phyloP scores from a whole-genome alignment of 2,329 filamentous ascomycete species.

The Rutstroemia sp. region DNA sequence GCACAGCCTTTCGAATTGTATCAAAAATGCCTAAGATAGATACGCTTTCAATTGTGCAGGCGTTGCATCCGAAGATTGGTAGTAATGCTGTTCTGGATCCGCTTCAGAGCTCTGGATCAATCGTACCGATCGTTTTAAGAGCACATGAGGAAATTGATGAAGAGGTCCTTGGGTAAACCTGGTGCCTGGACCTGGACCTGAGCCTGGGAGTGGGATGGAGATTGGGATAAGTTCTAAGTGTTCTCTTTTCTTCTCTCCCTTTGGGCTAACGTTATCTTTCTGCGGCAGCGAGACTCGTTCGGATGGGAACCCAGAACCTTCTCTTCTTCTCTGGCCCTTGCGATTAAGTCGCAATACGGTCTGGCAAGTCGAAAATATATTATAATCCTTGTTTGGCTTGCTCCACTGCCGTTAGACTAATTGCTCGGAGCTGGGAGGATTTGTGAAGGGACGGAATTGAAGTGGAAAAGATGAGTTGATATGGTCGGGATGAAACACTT shows the following conservation, averaged over 20 bases:
- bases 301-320: not conserved
- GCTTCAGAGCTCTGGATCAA: not conserved
- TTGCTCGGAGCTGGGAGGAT: not conserved
- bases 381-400: not conserved
- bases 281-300: not conserved
- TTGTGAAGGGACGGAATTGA: not conserved
- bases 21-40: constrained; percentile 20
- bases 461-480: no score
- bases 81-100: constrained; percentile 1
- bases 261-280: not conserved
- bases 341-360: not conserved
- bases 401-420: not conserved
- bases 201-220: no score
- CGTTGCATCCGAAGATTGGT: constrained; percentile 13
- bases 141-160: not conserved
- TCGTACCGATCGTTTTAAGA: not conserved
- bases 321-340: not conserved
- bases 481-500: not conserved
- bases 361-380: not conserved
- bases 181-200: no score
- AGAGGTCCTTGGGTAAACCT: not conserved
- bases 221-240: no score
- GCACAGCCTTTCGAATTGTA: constrained; percentile 19
- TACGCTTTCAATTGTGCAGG: constrained; percentile 9
- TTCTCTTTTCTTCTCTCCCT: no score